Base-by-base conservation (phyloP, 805 yeast species). In the Zygosaccharomyces bailii region DNA sequence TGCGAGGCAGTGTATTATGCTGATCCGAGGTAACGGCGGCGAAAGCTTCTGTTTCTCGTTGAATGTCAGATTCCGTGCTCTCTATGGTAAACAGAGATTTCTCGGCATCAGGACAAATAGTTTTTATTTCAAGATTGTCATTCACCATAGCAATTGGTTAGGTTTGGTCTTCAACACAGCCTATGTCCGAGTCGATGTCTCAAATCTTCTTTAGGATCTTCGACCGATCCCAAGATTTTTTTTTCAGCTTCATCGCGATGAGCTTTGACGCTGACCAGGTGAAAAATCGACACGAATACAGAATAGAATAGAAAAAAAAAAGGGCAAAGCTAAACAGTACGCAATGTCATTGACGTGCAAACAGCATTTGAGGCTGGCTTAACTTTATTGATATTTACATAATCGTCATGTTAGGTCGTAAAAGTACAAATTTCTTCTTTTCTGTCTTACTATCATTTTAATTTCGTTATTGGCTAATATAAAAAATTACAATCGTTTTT, bases 91-190 rank as follows among this genome's bases (percentile, higher is more conserved):
- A 65, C 29, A 59, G 60, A 4, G 62, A 56, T 25, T 60, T 55
- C 35, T 63, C 67, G 2, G 54, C 55, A 47, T 64, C 65, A 4
- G 59, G 54, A 24, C 67, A 61, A 24, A 65, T 62, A 4, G 68
- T 65, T 4, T 57, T 63, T 17, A 65, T 56, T 40, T 58, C 66
- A 29, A 64, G 50, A 24, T 51, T 45, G 17, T 51, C 45, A 41
- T 56, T 61, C 9, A 61, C 60, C 64, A 60, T 61, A n/a, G 11
- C 37, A 23, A 18, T 4, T 3, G 6, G 7, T 31, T 9, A 9
- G 4, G 3, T 1, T 8, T 8, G 33, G 13, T 39, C 10, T 10
- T 17, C 10, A n/a, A 18, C 6, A 5, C 13, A 5, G 6, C 10
- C 2, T 27, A 11, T 27, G 16, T n/a, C 4, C 31, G 4, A 27